These are phyloP conservation scores for Dalbergia cochinchinensis DNA, from an alignment of 306 rosid species.

Conservation along the genomic window DNA sequence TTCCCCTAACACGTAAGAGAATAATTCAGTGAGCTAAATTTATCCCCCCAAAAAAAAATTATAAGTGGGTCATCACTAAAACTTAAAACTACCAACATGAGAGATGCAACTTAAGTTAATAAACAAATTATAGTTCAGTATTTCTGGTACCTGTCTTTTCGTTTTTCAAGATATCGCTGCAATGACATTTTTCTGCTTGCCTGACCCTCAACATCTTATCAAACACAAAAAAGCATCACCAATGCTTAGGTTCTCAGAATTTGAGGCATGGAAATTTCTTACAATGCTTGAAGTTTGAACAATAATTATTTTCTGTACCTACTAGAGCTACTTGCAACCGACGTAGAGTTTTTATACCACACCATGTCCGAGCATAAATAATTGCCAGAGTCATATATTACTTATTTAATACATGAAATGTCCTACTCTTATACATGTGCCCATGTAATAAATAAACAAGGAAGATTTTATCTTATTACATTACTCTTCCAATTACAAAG, in stretches of 20 bases:
- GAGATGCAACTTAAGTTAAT: constrained; percentile 37
- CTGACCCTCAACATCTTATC: constrained; percentile 86
- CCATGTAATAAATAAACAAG: constrained; percentile 6
- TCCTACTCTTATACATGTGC: background rate
- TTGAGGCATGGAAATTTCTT: constrained; percentile 25
- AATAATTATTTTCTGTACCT: background rate
- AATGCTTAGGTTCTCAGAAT: constrained; percentile 35
- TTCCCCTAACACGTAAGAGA: constrained; percentile 68
- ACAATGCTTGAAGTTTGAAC: constrained; percentile 20
- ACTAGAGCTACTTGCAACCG: constrained; percentile 16
- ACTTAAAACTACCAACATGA: constrained; percentile 24
- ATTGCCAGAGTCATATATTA: background rate
- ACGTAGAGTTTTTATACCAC: constrained; percentile 20
- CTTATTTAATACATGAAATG: constrained; percentile 24
- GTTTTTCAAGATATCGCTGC: constrained; percentile 92
- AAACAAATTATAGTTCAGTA: constrained; percentile 42
- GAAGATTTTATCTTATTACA: constrained; percentile 17
- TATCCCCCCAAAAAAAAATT: too few species aligned
- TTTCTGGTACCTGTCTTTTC: constrained; percentile 83
- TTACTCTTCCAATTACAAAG: constrained; percentile 31
- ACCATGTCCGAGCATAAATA: constrained; percentile 3
- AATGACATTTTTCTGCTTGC: constrained; percentile 79
- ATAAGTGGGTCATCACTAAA: constrained; percentile 31
- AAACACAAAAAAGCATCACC: constrained; percentile 46
- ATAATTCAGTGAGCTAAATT: constrained; percentile 32